phyloP scores from a whole-genome alignment of 495 filamentous ascomycete genomes.

The Aspergillus haitiensis region DNA sequence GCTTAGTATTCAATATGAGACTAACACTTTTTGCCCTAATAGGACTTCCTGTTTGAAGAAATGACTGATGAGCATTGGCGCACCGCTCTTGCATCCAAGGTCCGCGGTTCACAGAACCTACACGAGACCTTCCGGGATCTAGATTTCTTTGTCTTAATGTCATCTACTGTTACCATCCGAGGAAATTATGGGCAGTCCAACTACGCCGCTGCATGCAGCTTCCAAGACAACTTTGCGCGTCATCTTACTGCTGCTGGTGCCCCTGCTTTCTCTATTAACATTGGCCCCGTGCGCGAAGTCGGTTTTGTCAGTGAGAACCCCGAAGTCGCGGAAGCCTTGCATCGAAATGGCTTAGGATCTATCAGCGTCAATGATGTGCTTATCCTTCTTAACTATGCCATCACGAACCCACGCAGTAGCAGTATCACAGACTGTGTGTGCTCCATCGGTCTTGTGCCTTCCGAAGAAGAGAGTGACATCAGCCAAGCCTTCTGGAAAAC shows the following conservation, averaged over 20 bases:
- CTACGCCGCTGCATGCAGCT: conserved; percentile 48
- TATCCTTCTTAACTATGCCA: conserved; percentile 13
- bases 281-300: conserved; percentile 24
- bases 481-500: conserved; percentile 1
- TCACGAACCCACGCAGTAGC: conserved; percentile 3
- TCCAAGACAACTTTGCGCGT: conserved; percentile 48
- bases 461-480: background rate
- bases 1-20: background rate
- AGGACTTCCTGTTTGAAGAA: conserved; percentile 32
- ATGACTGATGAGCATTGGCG: conserved; percentile 31
- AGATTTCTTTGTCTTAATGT: conserved; percentile 47
- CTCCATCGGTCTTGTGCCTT: conserved; percentile 11
- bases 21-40: background rate
- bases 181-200: conserved; percentile 47
- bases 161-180: conserved; percentile 36
- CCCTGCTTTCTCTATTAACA: conserved; percentile 29
- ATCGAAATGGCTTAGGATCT: conserved; percentile 16
- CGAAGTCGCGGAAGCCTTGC: conserved; percentile 23
- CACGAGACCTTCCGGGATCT: conserved; percentile 29
- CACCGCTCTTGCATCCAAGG: conserved; percentile 38
- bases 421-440: conserved; percentile 3
- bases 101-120: conserved; percentile 32
- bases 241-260: conserved; percentile 34
- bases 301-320: conserved; percentile 16
- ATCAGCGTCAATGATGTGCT: conserved; percentile 14